phyloP scores from a whole-genome alignment of 306 rosid genomes.

The Sicyos baderoa region DNA sequence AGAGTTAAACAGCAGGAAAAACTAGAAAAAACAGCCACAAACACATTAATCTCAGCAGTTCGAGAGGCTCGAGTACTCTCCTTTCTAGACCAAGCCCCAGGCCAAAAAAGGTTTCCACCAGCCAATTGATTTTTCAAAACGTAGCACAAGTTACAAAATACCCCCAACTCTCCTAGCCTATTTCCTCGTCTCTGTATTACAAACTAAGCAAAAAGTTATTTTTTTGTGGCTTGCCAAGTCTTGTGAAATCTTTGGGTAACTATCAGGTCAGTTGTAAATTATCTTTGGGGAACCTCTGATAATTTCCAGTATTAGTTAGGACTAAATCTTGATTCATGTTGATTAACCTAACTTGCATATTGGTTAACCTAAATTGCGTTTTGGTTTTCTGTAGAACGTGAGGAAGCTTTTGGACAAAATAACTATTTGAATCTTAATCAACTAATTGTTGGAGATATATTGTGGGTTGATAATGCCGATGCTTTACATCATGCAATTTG shows the following conservation, averaged over 20 bases:
- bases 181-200: not conserved
- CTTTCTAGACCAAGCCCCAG: not conserved
- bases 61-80: not conserved
- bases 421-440: conserved; percentile 58
- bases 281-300: not conserved
- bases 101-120: not conserved
- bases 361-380: not conserved
- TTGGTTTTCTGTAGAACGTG: conserved; percentile 42
- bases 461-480: conserved; percentile 75
- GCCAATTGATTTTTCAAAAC: not conserved
- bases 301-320: not conserved
- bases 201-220: not conserved
- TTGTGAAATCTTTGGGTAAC: not conserved
- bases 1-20: not conserved
- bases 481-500: conserved; percentile 51
- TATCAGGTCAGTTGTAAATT: not conserved
- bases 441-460: conserved; percentile 42
- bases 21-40: not conserved
- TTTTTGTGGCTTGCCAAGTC: not conserved
- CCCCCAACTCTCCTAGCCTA: not conserved
- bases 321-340: not conserved
- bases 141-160: not conserved
- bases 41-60: not conserved
- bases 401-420: conserved; percentile 44
- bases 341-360: not conserved